Evolutionary conservation across 179 eudicot genomes (phyloP).

Genomic region (Amaranthus tricolor): DNA sequence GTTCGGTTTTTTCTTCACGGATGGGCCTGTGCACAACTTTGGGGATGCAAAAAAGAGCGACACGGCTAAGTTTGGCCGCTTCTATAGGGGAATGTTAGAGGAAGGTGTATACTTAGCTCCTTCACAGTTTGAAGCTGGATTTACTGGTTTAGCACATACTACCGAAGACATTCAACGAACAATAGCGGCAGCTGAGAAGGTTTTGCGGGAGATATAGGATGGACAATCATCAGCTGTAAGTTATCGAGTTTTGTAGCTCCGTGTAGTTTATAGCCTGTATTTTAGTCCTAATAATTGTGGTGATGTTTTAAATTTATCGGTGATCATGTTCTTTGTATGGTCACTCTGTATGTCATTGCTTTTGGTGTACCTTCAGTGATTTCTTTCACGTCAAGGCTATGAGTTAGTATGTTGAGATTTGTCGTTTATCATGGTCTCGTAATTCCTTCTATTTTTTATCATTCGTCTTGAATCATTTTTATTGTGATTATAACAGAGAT

Average conservation of each 20-base stretch:
- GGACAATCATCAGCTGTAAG: background rate
- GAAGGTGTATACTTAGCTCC: slow-evolving; percentile 97
- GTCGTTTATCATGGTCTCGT: background rate
- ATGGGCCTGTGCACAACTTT: slow-evolving; percentile 85
- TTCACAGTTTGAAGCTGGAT: slow-evolving; percentile 97
- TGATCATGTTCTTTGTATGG: slow-evolving; percentile 2
- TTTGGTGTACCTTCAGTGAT: slow-evolving; percentile 4
- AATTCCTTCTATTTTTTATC: background rate
- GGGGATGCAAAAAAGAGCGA: slow-evolving; percentile 93
- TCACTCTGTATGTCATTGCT: slow-evolving; percentile 1
- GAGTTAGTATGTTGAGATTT: background rate
- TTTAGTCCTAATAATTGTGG: slow-evolving; percentile 8
- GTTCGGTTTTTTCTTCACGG: slow-evolving; percentile 94
- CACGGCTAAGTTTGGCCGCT: slow-evolving; percentile 68
- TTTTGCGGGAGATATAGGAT: slow-evolving; percentile 38
- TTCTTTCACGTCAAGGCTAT: background rate
- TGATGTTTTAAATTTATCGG: slow-evolving; percentile 2
- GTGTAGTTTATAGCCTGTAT: slow-evolving; percentile 14
- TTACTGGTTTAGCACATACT: slow-evolving; percentile 82
- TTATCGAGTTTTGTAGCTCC: slow-evolving; percentile 29
- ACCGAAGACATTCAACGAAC: slow-evolving; percentile 70
- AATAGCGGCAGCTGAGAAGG: slow-evolving; percentile 87
- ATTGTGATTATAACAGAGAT: background rate
- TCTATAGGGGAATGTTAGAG: slow-evolving; percentile 74
- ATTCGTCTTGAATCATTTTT: background rate